A percentile compares a stretch with the other conserved stretches of the same genome.
Evolutionary conservation across 345 rosid genomes (phyloP).

Genomic region (Camelina laxa): DNA sequence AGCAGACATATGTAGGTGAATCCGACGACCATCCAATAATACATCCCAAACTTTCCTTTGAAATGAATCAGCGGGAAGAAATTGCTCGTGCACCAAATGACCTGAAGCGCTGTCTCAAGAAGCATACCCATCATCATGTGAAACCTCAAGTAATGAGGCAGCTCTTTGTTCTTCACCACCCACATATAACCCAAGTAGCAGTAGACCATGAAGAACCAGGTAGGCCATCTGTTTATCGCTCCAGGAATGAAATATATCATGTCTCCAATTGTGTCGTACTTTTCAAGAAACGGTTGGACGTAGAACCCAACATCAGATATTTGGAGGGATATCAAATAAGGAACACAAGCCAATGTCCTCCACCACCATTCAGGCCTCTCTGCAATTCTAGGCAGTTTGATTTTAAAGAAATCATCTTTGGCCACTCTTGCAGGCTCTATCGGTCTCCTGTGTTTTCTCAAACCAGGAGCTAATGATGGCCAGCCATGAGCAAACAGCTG

Average conservation of each 20-base stretch:
- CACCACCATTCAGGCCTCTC: slow-evolving; percentile 89
- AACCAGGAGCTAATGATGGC: slow-evolving; percentile 32
- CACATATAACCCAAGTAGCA: slow-evolving; percentile 59
- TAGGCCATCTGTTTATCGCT: slow-evolving; percentile 69
- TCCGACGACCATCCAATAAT: slow-evolving; percentile 75
- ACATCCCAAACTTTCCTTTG: slow-evolving; percentile 64
- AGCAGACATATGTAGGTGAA: slow-evolving; percentile 57
- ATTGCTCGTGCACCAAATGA: slow-evolving; percentile 69
- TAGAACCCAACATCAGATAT: slow-evolving; percentile 70
- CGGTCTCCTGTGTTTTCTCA: slow-evolving; percentile 13
- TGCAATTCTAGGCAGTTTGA: slow-evolving; percentile 50
- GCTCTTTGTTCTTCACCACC: slow-evolving; percentile 68
- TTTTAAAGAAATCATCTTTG: slow-evolving; percentile 51
- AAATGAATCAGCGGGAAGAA: slow-evolving; percentile 79
- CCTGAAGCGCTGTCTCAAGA: slow-evolving; percentile 69
- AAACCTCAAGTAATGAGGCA: slow-evolving; percentile 84
- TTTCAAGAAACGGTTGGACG: slow-evolving; percentile 71
- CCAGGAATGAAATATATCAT: slow-evolving; percentile 74
- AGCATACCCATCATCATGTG: slow-evolving; percentile 93
- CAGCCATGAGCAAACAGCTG: slow-evolving; percentile 34
- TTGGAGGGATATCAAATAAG: slow-evolving; percentile 79
- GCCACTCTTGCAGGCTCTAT: slow-evolving; percentile 38
- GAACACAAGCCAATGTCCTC: slow-evolving; percentile 75
- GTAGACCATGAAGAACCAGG: slow-evolving; percentile 74
- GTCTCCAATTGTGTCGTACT: slow-evolving; percentile 52